phyloP scores from a whole-genome alignment of 1,284 basidiomycete species.

The Austroboletus niveus region DNA sequence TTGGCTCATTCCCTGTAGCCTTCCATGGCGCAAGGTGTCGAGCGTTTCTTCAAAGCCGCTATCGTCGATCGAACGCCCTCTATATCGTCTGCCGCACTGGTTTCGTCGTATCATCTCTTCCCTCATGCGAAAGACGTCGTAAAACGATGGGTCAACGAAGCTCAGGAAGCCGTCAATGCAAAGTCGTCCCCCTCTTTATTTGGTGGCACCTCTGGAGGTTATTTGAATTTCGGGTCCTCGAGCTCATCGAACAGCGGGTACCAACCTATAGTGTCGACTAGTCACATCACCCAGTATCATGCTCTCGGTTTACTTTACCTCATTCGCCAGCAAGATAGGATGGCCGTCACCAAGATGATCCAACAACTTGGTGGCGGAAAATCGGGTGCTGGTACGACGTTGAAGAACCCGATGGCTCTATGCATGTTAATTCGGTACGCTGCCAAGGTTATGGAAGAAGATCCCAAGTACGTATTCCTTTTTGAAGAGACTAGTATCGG shows the following conservation, averaged over 20 bases:
- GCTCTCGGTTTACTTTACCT: slow-evolving; percentile 92
- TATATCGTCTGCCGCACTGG: slow-evolving; percentile 94
- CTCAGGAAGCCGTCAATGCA: slow-evolving; percentile 92
- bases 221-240: slow-evolving; percentile 66
- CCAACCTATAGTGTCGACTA: slow-evolving; percentile 82
- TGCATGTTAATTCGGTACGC: slow-evolving; percentile 99
- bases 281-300: slow-evolving; percentile 97
- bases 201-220: slow-evolving; percentile 53
- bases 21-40: slow-evolving; percentile 97
- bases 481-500: background rate
- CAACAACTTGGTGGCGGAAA: slow-evolving; percentile 93
- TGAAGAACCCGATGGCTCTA: slow-evolving; percentile 97
- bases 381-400: slow-evolving; percentile 74
- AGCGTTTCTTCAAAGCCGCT: slow-evolving; percentile 99
- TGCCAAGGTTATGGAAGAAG: slow-evolving; percentile 97
- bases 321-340: slow-evolving; percentile 95
- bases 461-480: slow-evolving; percentile 77
- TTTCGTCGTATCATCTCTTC: slow-evolving; percentile 97
- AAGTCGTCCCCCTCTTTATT: slow-evolving; percentile 79
- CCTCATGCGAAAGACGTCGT: slow-evolving; percentile 93
- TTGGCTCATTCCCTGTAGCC: slow-evolving; percentile 49
- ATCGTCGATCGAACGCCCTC: slow-evolving; percentile 97
- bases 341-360: slow-evolving; percentile 99
- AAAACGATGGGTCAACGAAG: slow-evolving; percentile 98
- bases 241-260: slow-evolving; percentile 58